Conservation (phyloP, 306 rosid species). For the Acacia crassicarpa region DNA sequence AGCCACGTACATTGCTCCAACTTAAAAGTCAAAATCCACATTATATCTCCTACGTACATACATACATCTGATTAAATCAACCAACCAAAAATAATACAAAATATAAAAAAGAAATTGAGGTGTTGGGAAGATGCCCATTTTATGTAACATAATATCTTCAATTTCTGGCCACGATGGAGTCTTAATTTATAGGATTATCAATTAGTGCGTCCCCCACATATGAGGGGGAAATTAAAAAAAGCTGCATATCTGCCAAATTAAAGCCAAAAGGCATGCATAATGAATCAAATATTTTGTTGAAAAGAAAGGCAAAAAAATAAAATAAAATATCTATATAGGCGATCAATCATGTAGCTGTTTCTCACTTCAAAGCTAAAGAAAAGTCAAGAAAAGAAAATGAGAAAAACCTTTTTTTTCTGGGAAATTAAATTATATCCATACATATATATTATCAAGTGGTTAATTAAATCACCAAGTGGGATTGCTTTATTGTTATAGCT, state of each 20-base stretch:
- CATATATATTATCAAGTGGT: neutral
- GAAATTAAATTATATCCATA: neutral
- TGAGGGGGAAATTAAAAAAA: neutral
- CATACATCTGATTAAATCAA: neutral
- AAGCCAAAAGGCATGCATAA: neutral
- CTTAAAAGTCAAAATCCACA: neutral
- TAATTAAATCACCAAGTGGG: constrained; percentile 10
- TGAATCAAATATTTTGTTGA: neutral
- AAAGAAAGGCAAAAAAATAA: neutral
- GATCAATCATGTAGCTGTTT: constrained; percentile 9
- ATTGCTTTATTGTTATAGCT: neutral
- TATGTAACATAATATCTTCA: neutral
- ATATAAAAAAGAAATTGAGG: neutral
- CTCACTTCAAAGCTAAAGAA: neutral
- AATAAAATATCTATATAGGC: neutral
- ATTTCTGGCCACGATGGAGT: neutral
- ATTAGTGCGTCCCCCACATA: constrained; percentile 15
- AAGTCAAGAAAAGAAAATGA: neutral
- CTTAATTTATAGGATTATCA: neutral
- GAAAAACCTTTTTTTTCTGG: neutral
- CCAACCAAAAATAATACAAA: neutral
- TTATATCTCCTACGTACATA: neutral
- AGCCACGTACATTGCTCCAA: neutral
- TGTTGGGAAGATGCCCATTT: neutral
- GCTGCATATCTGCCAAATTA: neutral